Percentiles rank a stretch among this genome's conserved stretches.
phyloP scores from a whole-genome alignment of 2,329 filamentous ascomycete species.

The Colletotrichum godetiae region DNA sequence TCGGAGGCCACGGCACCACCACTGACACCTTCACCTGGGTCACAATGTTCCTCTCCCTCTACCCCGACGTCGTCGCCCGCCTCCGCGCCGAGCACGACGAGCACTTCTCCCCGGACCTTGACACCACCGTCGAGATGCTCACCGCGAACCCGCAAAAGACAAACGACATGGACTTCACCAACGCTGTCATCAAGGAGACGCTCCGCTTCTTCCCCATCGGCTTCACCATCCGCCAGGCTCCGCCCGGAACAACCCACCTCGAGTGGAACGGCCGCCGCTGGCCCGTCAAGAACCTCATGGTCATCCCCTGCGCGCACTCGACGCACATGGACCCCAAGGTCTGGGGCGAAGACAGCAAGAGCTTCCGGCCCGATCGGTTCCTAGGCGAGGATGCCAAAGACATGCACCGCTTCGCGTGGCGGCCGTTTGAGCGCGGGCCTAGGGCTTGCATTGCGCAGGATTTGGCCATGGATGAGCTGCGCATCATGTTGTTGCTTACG shows the following conservation, averaged over 20 bases:
- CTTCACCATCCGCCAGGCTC: conserved; percentile 51
- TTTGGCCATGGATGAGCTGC: conserved; percentile 46
- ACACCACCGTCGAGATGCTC: conserved; percentile 47
- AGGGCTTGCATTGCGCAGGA: conserved; percentile 49
- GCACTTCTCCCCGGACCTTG: conserved; percentile 42
- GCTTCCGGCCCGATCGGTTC: conserved; percentile 56
- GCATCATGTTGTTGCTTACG: conserved; percentile 39
- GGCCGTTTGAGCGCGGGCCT: conserved; percentile 50
- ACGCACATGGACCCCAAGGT: conserved; percentile 46
- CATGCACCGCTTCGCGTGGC: conserved; percentile 36
- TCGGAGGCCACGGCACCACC: conserved; percentile 43
- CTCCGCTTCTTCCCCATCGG: conserved; percentile 63
- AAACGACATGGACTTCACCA: conserved; percentile 61
- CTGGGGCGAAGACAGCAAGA: conserved; percentile 48
- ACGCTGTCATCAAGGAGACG: conserved; percentile 64
- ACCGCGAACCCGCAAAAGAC: conserved; percentile 56
- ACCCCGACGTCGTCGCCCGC: conserved; percentile 36
- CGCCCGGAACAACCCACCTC: conserved; percentile 46
- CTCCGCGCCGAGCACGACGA: conserved; percentile 40
- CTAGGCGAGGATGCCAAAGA: conserved; percentile 38
- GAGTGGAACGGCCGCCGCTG: conserved; percentile 51
- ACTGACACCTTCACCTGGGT: conserved; percentile 37
- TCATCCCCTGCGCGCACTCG: conserved; percentile 36
- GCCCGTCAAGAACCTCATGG: conserved; percentile 47
- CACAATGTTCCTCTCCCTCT: conserved; percentile 39